Conservation (phyloP, 345 rosid genomes). For the Alliaria petiolata region DNA sequence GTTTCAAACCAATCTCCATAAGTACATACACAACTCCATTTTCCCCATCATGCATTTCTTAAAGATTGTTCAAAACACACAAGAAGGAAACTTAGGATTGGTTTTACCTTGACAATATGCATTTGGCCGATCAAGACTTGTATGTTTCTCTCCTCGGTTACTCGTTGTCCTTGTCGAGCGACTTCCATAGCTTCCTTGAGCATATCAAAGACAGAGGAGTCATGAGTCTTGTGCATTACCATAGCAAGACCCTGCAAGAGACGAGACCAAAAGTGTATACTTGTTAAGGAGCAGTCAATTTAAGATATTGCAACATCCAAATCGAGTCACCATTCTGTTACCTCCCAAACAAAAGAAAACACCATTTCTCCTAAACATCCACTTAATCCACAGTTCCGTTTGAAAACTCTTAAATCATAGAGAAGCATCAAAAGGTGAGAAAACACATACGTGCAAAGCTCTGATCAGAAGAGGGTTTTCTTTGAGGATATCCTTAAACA, state of each 20-base stretch:
- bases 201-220: conserved; percentile 80
- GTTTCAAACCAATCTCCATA: conserved; percentile 13
- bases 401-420: not conserved
- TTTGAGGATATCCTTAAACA: conserved; percentile 61
- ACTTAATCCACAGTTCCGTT: not conserved
- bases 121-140: conserved; percentile 80
- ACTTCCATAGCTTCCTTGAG: conserved; percentile 61
- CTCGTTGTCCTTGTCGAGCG: conserved; percentile 48
- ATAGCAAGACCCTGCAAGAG: conserved; percentile 70
- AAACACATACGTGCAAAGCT: conserved; percentile 79
- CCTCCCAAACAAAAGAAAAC: not conserved
- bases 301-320: not conserved
- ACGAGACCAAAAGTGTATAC: not conserved
- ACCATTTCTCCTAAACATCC: not conserved
- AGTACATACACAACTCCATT: not conserved
- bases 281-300: not conserved
- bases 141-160: conserved; percentile 83
- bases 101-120: conserved; percentile 76
- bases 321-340: not conserved
- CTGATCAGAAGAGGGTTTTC: conserved; percentile 71
- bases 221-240: conserved; percentile 85
- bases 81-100: too few species aligned
- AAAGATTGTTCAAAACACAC: not conserved
- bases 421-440: not conserved
- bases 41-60: not conserved